phyloP scores from a whole-genome alignment of 2,329 filamentous ascomycete species.

The Colletotrichum limetticola region DNA sequence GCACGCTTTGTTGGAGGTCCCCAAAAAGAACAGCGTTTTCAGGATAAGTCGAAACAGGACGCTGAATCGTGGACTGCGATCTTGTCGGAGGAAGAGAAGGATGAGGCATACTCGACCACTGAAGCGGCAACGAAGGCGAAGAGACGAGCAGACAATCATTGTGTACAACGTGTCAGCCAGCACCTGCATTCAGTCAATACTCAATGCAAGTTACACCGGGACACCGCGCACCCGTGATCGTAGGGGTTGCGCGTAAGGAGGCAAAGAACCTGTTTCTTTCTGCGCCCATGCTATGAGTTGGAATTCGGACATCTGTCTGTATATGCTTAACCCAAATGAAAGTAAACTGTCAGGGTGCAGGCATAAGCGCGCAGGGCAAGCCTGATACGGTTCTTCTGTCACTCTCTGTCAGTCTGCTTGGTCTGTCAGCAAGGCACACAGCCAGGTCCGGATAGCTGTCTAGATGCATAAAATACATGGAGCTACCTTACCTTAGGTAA shows the following conservation, averaged over 20 bases:
- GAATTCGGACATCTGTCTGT: too few species aligned
- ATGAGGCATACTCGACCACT: background rate
- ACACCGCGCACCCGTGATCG: background rate
- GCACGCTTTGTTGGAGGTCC: background rate
- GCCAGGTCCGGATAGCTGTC: background rate
- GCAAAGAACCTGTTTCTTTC: background rate
- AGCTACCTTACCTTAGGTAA: background rate
- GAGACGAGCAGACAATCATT: background rate
- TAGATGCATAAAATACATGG: background rate
- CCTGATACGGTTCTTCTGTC: background rate
- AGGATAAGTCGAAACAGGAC: background rate
- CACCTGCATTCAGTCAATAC: background rate
- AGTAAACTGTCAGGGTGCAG: background rate
- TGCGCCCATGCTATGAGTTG: background rate
- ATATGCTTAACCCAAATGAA: background rate
- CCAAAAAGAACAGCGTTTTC: background rate
- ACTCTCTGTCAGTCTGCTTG: too few species aligned
- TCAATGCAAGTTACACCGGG: background rate
- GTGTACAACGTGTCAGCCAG: background rate
- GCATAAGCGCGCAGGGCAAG: background rate
- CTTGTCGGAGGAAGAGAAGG: background rate
- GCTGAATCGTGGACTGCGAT: background rate
- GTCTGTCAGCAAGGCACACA: background rate
- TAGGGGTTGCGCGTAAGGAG: background rate
- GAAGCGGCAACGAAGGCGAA: background rate